These are phyloP conservation scores for Phytophthora sp. DNA, from an alignment of 352 stramenopile species.

Conservation along the genomic window DNA sequence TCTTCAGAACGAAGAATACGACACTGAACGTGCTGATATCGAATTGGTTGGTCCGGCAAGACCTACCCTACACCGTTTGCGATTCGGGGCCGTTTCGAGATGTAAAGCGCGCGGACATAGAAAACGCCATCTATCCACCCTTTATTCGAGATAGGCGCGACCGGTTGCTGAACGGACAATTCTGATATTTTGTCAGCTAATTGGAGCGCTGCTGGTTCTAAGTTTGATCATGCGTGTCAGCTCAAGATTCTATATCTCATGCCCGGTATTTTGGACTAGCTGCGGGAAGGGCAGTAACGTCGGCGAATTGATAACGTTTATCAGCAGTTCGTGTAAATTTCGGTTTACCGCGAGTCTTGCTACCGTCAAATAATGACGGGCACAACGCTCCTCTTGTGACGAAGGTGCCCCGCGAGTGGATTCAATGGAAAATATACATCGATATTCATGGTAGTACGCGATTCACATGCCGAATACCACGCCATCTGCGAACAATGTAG, in stretches of 20 bases:
- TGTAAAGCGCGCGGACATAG: too few relatives aligned
- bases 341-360: background rate
- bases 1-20: constrained; percentile 8
- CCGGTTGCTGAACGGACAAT: too few relatives aligned
- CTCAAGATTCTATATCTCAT: constrained; percentile 12
- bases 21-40: background rate
- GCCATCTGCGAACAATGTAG: background rate
- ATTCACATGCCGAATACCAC: too few relatives aligned
- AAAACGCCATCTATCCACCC: too few relatives aligned
- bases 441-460: background rate
- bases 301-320: background rate
- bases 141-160: too few relatives aligned
- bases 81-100: background rate
- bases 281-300: constrained; percentile 12
- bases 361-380: background rate
- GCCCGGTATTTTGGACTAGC: constrained; percentile 9
- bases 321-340: background rate
- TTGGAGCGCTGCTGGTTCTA: background rate
- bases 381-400: background rate
- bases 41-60: constrained; percentile 10
- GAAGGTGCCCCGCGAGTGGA: background rate
- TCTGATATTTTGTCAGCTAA: constrained; percentile 5
- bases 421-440: background rate
- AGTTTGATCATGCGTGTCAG: background rate
- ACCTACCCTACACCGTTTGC: background rate